Evolutionary conservation across 306 rosid species (phyloP).

Genomic region (Quercus engelmannii): DNA sequence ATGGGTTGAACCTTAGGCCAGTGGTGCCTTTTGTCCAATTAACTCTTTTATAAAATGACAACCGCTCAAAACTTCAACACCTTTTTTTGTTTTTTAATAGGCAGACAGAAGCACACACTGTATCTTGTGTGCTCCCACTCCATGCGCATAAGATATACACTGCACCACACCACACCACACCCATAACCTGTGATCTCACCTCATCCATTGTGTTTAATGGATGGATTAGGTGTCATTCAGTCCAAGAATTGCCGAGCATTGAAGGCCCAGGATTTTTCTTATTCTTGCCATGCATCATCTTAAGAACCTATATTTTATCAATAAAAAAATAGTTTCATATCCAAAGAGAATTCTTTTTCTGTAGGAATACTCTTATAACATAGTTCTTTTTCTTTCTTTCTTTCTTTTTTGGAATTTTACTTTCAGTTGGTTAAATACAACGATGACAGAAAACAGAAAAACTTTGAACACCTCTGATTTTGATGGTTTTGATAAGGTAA

Average conservation of each 20-base stretch:
- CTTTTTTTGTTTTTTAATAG: not conserved
- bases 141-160: too few relatives aligned
- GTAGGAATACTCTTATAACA: slow-evolving; percentile 1
- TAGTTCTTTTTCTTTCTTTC: not conserved
- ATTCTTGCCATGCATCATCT: not conserved
- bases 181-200: not conserved
- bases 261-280: not conserved
- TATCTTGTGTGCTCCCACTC: too few relatives aligned
- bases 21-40: not conserved
- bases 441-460: slow-evolving; percentile 66
- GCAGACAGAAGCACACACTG: not conserved
- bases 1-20: not conserved
- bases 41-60: not conserved
- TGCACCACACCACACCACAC: too few relatives aligned
- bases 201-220: not conserved
- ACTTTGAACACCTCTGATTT: slow-evolving; percentile 55
- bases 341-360: not conserved
- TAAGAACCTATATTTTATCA: not conserved
- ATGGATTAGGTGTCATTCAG: not conserved
- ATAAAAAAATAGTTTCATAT: not conserved
- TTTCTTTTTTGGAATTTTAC: not conserved
- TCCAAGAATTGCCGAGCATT: not conserved
- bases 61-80: not conserved
- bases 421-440: slow-evolving; percentile 87
- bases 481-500: slow-evolving; percentile 91